phyloP scores from a whole-genome alignment of 208 protist genomes.

The Sergeia podlipaevii region DNA sequence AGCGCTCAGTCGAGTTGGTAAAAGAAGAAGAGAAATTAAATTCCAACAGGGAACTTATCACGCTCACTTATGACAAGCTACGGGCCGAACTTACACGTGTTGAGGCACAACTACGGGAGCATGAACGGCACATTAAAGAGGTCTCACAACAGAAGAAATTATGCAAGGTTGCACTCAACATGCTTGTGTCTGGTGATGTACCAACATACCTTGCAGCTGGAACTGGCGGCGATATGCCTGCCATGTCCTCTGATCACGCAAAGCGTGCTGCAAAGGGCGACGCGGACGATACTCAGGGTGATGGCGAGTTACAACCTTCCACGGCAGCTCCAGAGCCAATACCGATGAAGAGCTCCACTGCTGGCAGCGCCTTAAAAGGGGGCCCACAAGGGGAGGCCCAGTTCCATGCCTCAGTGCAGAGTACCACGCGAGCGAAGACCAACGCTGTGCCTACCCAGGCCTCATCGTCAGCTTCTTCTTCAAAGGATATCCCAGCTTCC shows the following conservation, averaged over 20 bases:
- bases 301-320: slow-evolving; percentile 15
- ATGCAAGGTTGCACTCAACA: slow-evolving; percentile 73
- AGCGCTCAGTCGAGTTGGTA: slow-evolving; percentile 45
- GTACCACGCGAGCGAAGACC: too few relatives aligned
- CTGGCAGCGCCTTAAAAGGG: too few relatives aligned
- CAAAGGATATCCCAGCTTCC: background rate
- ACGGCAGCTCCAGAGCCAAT: too few relatives aligned
- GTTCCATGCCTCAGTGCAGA: slow-evolving; percentile 6
- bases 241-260: slow-evolving; percentile 4
- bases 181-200: slow-evolving; percentile 56
- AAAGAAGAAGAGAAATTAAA: slow-evolving; percentile 74
- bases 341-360: too few relatives aligned
- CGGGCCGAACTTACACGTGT: slow-evolving; percentile 70
- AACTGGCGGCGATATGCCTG: slow-evolving; percentile 5
- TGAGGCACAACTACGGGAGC: slow-evolving; percentile 70
- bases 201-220: slow-evolving; percentile 32
- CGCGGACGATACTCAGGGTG: slow-evolving; percentile 13
- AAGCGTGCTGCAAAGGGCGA: slow-evolving; percentile 11
- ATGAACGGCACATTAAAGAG: slow-evolving; percentile 47
- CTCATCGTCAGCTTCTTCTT: background rate
- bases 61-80: slow-evolving; percentile 71
- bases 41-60: slow-evolving; percentile 34
- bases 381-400: too few relatives aligned
- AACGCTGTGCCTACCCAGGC: too few relatives aligned
- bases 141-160: slow-evolving; percentile 68